phyloP scores from a whole-genome alignment of 257 asterid species.

The Coffea canephora region DNA sequence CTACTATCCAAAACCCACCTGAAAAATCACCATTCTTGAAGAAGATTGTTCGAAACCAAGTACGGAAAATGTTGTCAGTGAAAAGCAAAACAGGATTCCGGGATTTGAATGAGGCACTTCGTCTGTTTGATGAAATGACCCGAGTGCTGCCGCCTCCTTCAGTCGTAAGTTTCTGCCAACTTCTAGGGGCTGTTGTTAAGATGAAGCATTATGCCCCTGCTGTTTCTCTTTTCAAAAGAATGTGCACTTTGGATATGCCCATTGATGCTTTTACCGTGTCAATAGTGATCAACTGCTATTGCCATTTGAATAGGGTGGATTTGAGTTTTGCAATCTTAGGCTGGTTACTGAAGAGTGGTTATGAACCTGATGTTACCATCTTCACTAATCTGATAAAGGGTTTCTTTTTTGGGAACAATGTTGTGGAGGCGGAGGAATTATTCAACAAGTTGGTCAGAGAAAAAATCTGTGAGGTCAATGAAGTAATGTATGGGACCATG shows the following conservation, averaged over 20 bases:
- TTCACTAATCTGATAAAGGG: not conserved
- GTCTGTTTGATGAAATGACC: not conserved
- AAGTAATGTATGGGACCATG: not conserved
- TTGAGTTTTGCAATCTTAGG: not conserved
- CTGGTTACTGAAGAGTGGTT: not conserved
- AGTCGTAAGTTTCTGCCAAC: not conserved
- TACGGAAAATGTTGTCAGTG: not conserved
- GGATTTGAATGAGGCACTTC: not conserved
- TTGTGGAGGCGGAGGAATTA: not conserved
- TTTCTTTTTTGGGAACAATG: not conserved
- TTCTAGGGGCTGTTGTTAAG: not conserved
- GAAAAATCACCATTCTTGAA: not conserved
- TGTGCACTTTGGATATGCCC: not conserved
- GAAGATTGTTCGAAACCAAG: not conserved
- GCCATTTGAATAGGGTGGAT: not conserved
- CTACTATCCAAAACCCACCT: not conserved
- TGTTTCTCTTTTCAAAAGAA: not conserved
- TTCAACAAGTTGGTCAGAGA: not conserved
- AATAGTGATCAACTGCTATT: not conserved
- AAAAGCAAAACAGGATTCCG: not conserved
- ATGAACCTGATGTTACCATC: not conserved
- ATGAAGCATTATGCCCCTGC: not conserved
- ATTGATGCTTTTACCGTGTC: not conserved
- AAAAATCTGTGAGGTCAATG: not conserved
- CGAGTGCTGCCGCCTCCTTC: not conserved